phyloP scores from a whole-genome alignment of 768 basidiomycete species.

The Boletus subparvulus region DNA sequence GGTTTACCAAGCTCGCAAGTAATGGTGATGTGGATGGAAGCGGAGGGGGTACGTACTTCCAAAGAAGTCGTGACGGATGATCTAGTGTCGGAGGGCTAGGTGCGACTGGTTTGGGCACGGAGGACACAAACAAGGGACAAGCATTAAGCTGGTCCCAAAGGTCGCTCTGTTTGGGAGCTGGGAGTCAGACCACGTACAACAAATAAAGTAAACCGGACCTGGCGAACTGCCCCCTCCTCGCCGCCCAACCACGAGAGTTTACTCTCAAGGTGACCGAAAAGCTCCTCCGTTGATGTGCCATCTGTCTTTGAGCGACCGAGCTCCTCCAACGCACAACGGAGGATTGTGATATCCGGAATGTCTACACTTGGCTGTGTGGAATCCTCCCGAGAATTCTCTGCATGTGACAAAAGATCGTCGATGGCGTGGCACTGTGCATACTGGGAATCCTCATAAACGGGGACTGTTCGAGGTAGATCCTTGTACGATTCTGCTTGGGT shows the following conservation, averaged over 20 bases:
- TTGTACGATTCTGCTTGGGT: conserved; percentile 55
- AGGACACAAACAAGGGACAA: conserved; percentile 50
- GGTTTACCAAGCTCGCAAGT: conserved; percentile 19
- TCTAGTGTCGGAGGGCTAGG: conserved; percentile 6
- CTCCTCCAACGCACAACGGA: conserved; percentile 63
- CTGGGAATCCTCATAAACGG: conserved; percentile 45
- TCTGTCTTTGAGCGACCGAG: conserved; percentile 38
- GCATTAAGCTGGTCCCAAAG: conserved; percentile 61
- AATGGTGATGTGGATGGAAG: conserved; percentile 30
- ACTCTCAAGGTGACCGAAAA: conserved; percentile 58
- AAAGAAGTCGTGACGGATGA: conserved; percentile 32
- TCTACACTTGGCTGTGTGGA: conserved; percentile 19
- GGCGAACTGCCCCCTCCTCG: conserved; percentile 50
- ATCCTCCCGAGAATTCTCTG: conserved; percentile 8
- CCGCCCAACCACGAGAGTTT: conserved; percentile 58
- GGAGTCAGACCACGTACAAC: not conserved
- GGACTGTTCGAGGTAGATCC: conserved; percentile 54
- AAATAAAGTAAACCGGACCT: conserved; percentile 42
- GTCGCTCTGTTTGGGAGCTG: conserved; percentile 33
- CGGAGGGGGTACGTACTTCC: conserved; percentile 39
- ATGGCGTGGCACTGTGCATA: conserved; percentile 50
- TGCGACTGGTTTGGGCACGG: conserved; percentile 12
- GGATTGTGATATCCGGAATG: conserved; percentile 52
- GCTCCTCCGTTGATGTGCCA: conserved; percentile 53
- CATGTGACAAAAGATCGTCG: conserved; percentile 35